Evolutionary conservation across 192 early-diverging fungal genomes (phyloP).

Genomic region (Podila epicladia): DNA sequence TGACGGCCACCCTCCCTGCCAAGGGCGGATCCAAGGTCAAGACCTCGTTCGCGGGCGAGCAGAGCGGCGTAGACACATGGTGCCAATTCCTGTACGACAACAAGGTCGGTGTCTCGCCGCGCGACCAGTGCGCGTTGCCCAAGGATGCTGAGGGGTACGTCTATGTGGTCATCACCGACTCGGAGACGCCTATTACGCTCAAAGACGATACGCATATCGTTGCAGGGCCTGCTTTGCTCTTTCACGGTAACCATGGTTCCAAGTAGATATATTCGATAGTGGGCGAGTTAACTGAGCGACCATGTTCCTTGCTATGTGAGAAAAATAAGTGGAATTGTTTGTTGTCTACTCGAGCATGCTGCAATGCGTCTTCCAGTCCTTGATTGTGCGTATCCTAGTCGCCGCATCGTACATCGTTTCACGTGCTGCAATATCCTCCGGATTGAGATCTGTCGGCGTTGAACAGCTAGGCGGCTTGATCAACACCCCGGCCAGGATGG

Average conservation of each 20-base stretch:
- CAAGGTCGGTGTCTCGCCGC: conserved; percentile 3
- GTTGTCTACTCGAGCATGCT: background rate
- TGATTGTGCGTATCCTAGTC: background rate
- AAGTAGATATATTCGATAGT: too few species aligned
- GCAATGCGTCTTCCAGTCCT: conserved; percentile 1
- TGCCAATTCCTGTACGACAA: too few species aligned
- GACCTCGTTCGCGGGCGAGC: too few species aligned
- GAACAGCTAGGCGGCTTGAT: conserved; percentile 1
- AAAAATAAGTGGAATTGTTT: background rate
- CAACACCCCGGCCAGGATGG: conserved; percentile 15
- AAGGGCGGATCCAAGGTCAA: too few species aligned
- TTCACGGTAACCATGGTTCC: conserved; percentile 8
- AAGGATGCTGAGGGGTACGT: conserved; percentile 10
- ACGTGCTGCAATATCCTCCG: background rate
- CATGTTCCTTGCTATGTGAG: background rate
- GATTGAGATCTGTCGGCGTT: background rate
- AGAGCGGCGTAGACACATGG: too few species aligned
- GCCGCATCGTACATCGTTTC: background rate
- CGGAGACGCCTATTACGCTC: conserved; percentile 4
- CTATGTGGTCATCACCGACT: conserved; percentile 17
- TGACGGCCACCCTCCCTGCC: too few species aligned
- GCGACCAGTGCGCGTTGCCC: conserved; percentile 16
- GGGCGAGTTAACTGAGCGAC: too few species aligned
- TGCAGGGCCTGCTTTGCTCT: conserved; percentile 32
- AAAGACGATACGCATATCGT: conserved; percentile 7